These are phyloP conservation scores for Brettanomyces anomalus DNA, from an alignment of 805 yeast species.

Conservation along the genomic window DNA sequence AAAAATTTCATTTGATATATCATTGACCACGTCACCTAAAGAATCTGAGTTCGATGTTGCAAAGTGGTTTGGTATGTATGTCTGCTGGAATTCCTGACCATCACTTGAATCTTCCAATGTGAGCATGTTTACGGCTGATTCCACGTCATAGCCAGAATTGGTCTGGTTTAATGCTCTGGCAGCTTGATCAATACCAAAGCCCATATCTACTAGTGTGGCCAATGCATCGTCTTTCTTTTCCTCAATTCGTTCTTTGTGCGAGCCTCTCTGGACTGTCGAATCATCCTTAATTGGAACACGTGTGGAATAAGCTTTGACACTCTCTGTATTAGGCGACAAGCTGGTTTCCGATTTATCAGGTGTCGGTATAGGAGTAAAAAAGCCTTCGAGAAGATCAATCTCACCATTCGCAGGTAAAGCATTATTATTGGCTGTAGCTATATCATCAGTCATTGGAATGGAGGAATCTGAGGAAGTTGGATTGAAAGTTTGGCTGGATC, in stretches of 20 bases:
- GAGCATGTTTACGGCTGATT: slow-evolving; percentile 55
- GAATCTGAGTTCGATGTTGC: slow-evolving; percentile 6
- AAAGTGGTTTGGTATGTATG: slow-evolving; percentile 3
- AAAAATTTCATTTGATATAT: slow-evolving; percentile 45
- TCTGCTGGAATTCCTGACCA: slow-evolving; percentile 13
- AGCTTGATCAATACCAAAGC: slow-evolving; percentile 57
- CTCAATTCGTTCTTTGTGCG: neutral
- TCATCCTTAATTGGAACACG: too few species aligned
- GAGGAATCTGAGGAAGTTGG: too few species aligned
- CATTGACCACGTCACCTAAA: slow-evolving; percentile 35
- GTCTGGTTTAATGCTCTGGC: slow-evolving; percentile 48
- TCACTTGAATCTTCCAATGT: slow-evolving; percentile 46
- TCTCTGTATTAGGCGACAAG: too few species aligned
- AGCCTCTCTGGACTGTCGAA: too few species aligned
- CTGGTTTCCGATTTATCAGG: neutral
- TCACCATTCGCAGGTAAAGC: neutral
- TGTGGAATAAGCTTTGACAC: too few species aligned
- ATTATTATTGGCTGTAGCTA: neutral
- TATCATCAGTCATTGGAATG: too few species aligned
- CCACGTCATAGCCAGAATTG: slow-evolving; percentile 44
- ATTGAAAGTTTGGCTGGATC: too few species aligned
- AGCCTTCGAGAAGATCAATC: slow-evolving; percentile 6
- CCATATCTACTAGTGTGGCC: slow-evolving; percentile 74
- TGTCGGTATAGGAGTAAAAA: neutral
- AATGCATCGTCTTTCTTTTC: slow-evolving; percentile 36